phyloP scores from a whole-genome alignment of 345 rosid species.

The Eucalyptus tenuipes region DNA sequence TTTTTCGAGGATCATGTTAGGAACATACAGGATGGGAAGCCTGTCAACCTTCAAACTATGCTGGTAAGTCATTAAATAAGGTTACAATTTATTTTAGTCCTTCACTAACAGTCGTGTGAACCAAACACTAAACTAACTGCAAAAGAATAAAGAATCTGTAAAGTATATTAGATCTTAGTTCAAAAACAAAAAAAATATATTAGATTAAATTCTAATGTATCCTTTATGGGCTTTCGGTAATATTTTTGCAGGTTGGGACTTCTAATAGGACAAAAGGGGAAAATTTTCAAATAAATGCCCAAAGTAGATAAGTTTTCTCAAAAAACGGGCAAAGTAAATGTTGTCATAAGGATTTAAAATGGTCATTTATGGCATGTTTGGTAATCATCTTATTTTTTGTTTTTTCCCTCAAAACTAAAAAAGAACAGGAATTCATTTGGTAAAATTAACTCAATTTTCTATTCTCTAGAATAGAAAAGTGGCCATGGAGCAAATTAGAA shows the following conservation, averaged over 20 bases:
- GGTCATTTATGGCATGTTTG: too few relatives aligned
- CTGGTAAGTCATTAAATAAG: conserved; percentile 24
- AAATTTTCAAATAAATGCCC: background rate
- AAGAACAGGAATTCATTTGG: too few relatives aligned
- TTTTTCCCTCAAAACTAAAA: too few relatives aligned
- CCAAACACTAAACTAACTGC: background rate
- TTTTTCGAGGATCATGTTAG: conserved; percentile 74
- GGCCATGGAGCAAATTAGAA: too few relatives aligned
- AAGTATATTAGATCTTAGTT: background rate
- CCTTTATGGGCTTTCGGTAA: background rate
- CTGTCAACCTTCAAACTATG: conserved; percentile 49
- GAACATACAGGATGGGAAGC: conserved; percentile 56
- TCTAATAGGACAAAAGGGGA: conserved; percentile 15
- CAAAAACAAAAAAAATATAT: too few relatives aligned
- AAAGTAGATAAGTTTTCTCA: too few relatives aligned
- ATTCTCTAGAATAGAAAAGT: too few relatives aligned
- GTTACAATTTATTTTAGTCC: background rate
- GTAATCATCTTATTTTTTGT: too few relatives aligned
- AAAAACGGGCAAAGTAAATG: background rate
- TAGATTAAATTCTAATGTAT: background rate
- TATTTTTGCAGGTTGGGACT: conserved; percentile 39
- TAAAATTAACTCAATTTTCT: too few relatives aligned
- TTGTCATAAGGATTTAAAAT: background rate
- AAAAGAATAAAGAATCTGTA: background rate
- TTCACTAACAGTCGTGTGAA: background rate